Evolutionary conservation across 306 rosid genomes (phyloP), one percentile per base, ranked within the genome.

Genomic region (Erythrophleum fordii): DNA sequence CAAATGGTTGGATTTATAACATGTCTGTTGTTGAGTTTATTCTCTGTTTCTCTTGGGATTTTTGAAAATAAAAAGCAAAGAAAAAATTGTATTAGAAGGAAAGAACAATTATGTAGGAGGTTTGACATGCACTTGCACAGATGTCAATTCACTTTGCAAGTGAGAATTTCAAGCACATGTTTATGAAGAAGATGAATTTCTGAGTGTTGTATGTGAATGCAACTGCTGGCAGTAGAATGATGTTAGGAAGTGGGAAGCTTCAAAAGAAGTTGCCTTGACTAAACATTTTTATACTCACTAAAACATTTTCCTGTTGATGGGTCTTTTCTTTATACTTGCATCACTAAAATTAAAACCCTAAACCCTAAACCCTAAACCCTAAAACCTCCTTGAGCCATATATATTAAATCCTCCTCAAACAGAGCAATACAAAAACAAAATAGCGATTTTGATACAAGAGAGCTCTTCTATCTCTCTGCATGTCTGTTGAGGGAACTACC

Each of bases 1-100:
- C 51, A 20, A 13, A 2, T 70, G 46, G 69, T 75, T 75, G 62
- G 61, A 69, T 45, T 66, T 56, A 39, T 42, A 72, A 28, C 31
- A 51, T 53, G 48, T 12, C 35, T 70, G 59, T 41, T 37, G 29
- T 59, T 37, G 46, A 35, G 48, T 48, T 83, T 75, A 13, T 71
- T 80, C 23, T 55, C 71, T 48, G 79, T 75, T 59, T 66, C 44
- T 79, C 74, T 61, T 65, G 53, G 9, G 45, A 34, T 18, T 65
- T 35, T 35, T 35, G 26, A 37, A 65, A 35, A 37, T 35, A 22
- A 37, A 65, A 65, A 65, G 10, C 42, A 5, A 20, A 9, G 46
- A 66, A 39, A 41, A 34, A 0, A 18, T 44, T 26, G 8, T 28
- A 42, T 61, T 42, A n/a, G 53, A 75, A n/a, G 18, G 22, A 62